phyloP scores from a whole-genome alignment of 768 basidiomycete species.

The Psilocybe cubensis region DNA sequence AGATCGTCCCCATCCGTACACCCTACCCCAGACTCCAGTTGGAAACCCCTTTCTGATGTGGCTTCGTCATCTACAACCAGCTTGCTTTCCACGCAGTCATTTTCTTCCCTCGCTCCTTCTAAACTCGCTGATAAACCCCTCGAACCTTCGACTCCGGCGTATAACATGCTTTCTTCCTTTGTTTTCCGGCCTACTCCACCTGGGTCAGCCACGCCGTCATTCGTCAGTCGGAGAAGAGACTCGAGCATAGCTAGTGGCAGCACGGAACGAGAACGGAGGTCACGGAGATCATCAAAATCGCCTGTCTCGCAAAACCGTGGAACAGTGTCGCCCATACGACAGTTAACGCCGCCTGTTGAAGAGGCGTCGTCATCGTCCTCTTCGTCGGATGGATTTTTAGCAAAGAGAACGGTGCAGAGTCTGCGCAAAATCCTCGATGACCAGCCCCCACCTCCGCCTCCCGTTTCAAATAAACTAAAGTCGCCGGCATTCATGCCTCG shows the following conservation, averaged over 20 bases:
- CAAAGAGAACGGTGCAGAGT: constrained; percentile 65
- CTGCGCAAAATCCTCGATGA: constrained; percentile 73
- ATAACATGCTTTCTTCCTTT: constrained; percentile 64
- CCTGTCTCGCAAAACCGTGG: constrained; percentile 22
- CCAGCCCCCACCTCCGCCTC: constrained; percentile 36
- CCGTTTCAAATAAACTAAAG: constrained; percentile 18
- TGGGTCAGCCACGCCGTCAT: constrained; percentile 36
- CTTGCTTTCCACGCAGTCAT: constrained; percentile 32
- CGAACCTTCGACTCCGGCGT: constrained; percentile 58
- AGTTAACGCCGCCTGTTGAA: constrained; percentile 62
- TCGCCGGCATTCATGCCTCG: constrained; percentile 46
- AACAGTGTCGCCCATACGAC: constrained; percentile 31
- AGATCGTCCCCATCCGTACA: constrained; percentile 41
- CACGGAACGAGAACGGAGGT: constrained; percentile 7
- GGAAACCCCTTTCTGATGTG: constrained; percentile 23
- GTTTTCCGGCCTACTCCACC: constrained; percentile 39
- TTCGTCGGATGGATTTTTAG: constrained; percentile 55
- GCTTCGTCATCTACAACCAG: constrained; percentile 29
- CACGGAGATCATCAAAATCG: constrained; percentile 12
- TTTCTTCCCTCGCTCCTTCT: constrained; percentile 17
- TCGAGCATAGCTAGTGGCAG: constrained; percentile 33
- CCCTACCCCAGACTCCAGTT: constrained; percentile 22
- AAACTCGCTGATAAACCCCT: constrained; percentile 38
- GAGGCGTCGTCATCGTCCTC: constrained; percentile 62
- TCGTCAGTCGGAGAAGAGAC: constrained; percentile 35